phyloP scores from a whole-genome alignment of 2,329 filamentous ascomycete genomes.

The Tolypocladium inflatum region DNA sequence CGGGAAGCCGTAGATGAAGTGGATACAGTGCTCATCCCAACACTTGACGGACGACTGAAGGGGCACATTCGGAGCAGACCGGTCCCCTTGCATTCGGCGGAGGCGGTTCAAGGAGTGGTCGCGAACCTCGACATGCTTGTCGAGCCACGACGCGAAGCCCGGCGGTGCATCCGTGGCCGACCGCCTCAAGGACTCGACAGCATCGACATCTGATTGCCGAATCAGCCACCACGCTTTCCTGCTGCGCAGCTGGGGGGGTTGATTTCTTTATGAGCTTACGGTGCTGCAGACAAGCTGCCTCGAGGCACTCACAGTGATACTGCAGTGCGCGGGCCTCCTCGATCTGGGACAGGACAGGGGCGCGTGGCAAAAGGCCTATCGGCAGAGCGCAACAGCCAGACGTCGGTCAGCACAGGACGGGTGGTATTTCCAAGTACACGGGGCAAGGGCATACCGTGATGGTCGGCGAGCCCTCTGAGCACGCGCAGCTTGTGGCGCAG shows the following conservation, averaged over 20 bases:
- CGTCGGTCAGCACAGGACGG: slow-evolving; percentile 3
- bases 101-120: slow-evolving; percentile 33
- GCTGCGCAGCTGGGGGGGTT: slow-evolving; percentile 2
- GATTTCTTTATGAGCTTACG: slow-evolving; percentile 14
- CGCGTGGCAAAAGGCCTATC: slow-evolving; percentile 17
- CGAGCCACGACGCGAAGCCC: slow-evolving; percentile 42
- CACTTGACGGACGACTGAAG: slow-evolving; percentile 37
- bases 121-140: slow-evolving; percentile 38
- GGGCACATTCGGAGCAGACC: neutral
- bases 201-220: slow-evolving; percentile 17
- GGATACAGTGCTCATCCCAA: slow-evolving; percentile 42
- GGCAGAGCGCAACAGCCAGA: neutral
- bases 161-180: slow-evolving; percentile 26
- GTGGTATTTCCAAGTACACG: neutral
- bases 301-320: slow-evolving; percentile 50
- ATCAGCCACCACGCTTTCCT: neutral
- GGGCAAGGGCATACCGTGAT: slow-evolving; percentile 31
- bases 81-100: slow-evolving; percentile 2
- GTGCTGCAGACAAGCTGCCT: slow-evolving; percentile 35
- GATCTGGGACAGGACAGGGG: slow-evolving; percentile 40
- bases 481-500: slow-evolving; percentile 44
- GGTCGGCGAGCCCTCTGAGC: slow-evolving; percentile 37
- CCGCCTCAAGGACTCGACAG: slow-evolving; percentile 18
- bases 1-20: slow-evolving; percentile 49
- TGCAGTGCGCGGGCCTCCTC: slow-evolving; percentile 49